These are phyloP conservation scores for Mycena epipterygia DNA, from an alignment of 768 basidiomycete species.

Conservation along the genomic window DNA sequence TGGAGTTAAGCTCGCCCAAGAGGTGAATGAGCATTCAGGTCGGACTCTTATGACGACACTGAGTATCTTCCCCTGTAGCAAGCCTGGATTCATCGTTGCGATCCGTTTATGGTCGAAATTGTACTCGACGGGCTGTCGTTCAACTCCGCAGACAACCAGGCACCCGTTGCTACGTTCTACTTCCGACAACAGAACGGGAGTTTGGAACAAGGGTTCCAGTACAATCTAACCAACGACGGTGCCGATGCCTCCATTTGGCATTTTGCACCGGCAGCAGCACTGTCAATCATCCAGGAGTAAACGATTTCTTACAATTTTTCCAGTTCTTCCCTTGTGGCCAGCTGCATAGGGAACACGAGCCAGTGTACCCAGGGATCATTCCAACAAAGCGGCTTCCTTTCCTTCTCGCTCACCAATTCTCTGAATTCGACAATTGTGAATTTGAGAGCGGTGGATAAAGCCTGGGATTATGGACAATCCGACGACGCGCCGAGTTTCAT, in stretches of 20 bases:
- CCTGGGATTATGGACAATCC: not conserved
- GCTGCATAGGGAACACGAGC: not conserved
- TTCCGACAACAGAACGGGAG: conserved; percentile 10
- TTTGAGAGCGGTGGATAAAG: conserved; percentile 1
- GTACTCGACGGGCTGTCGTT: conserved; percentile 7
- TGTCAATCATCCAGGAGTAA: not conserved
- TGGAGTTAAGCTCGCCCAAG: not conserved
- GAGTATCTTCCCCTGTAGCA: not conserved
- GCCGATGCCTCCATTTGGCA: not conserved
- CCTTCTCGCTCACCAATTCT: not conserved
- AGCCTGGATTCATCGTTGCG: conserved; percentile 18
- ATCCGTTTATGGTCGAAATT: not conserved
- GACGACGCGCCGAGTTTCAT: conserved; percentile 21
- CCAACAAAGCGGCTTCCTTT: not conserved
- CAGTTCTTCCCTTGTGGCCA: not conserved
- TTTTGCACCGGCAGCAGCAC: not conserved
- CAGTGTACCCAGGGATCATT: conserved; percentile 9
- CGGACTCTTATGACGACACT: too few relatives aligned
- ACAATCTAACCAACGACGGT: not conserved
- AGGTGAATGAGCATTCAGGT: not conserved
- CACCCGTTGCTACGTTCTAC: not conserved
- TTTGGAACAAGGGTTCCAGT: not conserved
- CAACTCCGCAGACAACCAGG: not conserved
- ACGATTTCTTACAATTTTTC: not conserved
- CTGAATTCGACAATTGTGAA: not conserved